These are phyloP conservation scores for Ceratobasidium papillatum DNA, from an alignment of 1,284 basidiomycete species.

Conservation along the genomic window DNA sequence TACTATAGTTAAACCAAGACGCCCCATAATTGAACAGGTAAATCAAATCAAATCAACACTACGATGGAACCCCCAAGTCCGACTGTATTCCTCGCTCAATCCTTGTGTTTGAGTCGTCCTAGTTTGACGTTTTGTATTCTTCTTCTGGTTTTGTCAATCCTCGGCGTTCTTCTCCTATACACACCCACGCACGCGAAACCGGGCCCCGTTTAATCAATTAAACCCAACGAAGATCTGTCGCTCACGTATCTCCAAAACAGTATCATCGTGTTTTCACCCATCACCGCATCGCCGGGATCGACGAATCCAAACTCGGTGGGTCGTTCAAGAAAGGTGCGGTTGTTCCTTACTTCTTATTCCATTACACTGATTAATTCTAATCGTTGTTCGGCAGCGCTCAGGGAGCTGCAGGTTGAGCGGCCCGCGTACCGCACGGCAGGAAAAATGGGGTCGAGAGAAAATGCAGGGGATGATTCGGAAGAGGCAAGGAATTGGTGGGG, in stretches of 20 bases:
- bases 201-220: not conserved
- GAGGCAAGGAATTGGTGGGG: conserved; percentile 72
- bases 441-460: conserved; percentile 40
- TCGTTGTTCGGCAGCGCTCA: conserved; percentile 61
- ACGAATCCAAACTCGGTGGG: conserved; percentile 2
- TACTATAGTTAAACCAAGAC: conserved; percentile 42
- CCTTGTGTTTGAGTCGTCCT: conserved; percentile 7
- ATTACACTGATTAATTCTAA: not conserved
- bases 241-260: not conserved
- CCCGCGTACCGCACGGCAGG: conserved; percentile 57
- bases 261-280: conserved; percentile 19
- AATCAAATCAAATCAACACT: not conserved
- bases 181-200: not conserved
- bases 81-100: not conserved
- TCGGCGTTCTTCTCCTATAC: not conserved
- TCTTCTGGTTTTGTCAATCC: not conserved
- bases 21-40: conserved; percentile 40
- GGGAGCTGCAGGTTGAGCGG: conserved; percentile 64
- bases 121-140: not conserved
- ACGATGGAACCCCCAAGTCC: too few species aligned
- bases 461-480: conserved; percentile 32
- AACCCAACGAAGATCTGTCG: not conserved
- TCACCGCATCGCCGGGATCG: conserved; percentile 2
- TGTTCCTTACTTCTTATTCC: not conserved
- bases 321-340: conserved; percentile 36